Conservation (phyloP, 805 yeast species). For the Yarrowia sp. region DNA sequence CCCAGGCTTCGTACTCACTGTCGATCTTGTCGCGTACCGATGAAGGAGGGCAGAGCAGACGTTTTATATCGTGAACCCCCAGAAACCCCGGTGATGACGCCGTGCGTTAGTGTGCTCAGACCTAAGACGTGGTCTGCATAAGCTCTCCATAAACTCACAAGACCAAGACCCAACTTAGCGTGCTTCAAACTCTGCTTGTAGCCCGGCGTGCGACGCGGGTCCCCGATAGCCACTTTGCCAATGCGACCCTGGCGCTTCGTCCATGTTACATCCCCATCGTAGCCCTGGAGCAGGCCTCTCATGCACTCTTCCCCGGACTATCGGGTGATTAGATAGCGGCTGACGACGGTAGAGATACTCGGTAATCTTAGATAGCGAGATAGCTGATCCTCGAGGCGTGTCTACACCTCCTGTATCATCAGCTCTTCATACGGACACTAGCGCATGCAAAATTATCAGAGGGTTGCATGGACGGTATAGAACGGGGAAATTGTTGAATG, state of each 20-base stretch:
- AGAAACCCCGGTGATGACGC: constrained; percentile 21
- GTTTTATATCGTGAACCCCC: constrained; percentile 21
- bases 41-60: background rate
- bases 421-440: background rate
- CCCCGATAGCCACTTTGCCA: constrained; percentile 31
- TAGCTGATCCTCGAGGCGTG: background rate
- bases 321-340: constrained; percentile 17
- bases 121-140: constrained; percentile 17
- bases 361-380: background rate
- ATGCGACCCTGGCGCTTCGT: constrained; percentile 1
- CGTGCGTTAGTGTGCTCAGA: constrained; percentile 32
- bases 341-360: no score
- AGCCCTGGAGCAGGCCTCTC: background rate
- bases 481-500: no score
- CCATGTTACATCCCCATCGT: constrained; percentile 24
- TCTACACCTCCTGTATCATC: background rate
- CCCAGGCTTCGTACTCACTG: constrained; percentile 9
- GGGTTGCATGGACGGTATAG: no score
- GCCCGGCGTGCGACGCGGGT: background rate
- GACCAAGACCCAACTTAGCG: constrained; percentile 27
- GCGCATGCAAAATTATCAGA: constrained; percentile 18
- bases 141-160: constrained; percentile 27
- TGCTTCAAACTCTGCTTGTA: background rate
- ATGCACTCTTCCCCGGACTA: constrained; percentile 25
- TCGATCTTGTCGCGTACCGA: background rate